Evolutionary conservation across 2,329 filamentous ascomycete genomes (phyloP).

Genomic region (Magnaporthiopsis incrustans): DNA sequence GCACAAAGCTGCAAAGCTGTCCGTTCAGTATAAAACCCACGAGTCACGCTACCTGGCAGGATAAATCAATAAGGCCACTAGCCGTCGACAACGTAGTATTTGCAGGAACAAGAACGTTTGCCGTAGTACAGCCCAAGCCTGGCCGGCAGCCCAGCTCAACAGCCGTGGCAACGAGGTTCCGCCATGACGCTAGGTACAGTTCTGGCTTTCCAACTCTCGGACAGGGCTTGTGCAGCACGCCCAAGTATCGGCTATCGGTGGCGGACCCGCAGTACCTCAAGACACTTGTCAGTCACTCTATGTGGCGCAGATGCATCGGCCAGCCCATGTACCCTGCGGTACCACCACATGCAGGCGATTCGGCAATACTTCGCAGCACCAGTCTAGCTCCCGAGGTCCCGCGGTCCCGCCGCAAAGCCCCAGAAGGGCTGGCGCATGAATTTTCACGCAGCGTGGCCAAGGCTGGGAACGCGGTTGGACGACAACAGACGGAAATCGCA

Average conservation of each 20-base stretch:
- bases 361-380: neutral
- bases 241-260: neutral
- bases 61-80: too few relatives aligned
- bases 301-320: neutral
- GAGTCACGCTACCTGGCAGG: neutral
- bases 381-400: neutral
- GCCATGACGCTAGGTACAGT: too few relatives aligned
- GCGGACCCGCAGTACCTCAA: neutral
- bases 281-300: neutral
- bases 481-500: neutral
- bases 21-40: too few relatives aligned
- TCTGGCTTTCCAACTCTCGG: too few relatives aligned
- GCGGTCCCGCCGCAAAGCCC: neutral
- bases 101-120: too few relatives aligned
- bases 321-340: neutral
- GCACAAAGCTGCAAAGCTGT: too few relatives aligned
- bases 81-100: too few relatives aligned
- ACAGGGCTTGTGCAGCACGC: too few relatives aligned
- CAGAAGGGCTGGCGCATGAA: conserved; percentile 1
- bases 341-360: neutral
- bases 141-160: too few relatives aligned
- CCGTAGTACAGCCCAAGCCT: too few relatives aligned
- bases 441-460: neutral
- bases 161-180: too few relatives aligned
- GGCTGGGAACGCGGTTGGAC: neutral